A percentile compares a stretch with the other conserved stretches of the same genome.
These are phyloP conservation scores for Papiliotrema fonsecae DNA, from an alignment of 1,284 basidiomycete species.

Conservation along the genomic window DNA sequence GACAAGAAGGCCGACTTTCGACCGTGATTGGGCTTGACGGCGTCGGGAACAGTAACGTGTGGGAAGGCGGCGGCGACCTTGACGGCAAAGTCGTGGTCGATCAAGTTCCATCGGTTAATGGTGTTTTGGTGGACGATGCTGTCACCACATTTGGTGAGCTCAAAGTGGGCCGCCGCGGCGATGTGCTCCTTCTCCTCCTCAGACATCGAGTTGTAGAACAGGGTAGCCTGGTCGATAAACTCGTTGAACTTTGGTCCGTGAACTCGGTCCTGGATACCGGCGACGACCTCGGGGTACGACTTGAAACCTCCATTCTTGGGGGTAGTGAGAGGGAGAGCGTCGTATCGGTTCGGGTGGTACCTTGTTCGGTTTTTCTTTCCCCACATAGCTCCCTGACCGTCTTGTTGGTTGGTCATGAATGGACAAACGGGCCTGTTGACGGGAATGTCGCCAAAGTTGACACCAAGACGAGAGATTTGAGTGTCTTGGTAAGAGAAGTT, in stretches of 20 bases:
- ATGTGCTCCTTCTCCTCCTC: slow-evolving; percentile 64
- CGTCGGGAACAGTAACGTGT: slow-evolving; percentile 56
- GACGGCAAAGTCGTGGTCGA: slow-evolving; percentile 65
- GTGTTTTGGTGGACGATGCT: slow-evolving; percentile 63
- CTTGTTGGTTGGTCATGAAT: slow-evolving; percentile 66
- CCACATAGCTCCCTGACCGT: slow-evolving; percentile 61
- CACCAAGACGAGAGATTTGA: slow-evolving; percentile 65
- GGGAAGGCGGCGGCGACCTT: slow-evolving; percentile 54
- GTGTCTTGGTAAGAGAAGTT: slow-evolving; percentile 83
- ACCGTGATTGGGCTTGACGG: slow-evolving; percentile 58
- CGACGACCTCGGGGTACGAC: slow-evolving; percentile 47
- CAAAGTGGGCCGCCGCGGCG: slow-evolving; percentile 64
- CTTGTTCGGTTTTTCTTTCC: slow-evolving; percentile 64
- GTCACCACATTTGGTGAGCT: slow-evolving; percentile 73
- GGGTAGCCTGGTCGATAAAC: slow-evolving; percentile 48
- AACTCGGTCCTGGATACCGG: slow-evolving; percentile 63
- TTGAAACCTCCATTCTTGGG: slow-evolving; percentile 57
- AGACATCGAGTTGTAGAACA: slow-evolving; percentile 70
- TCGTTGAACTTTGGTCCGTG: slow-evolving; percentile 65
- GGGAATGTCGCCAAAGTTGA: slow-evolving; percentile 58
- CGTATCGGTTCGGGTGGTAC: slow-evolving; percentile 60
- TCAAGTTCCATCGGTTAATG: slow-evolving; percentile 58
- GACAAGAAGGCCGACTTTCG: slow-evolving; percentile 57
- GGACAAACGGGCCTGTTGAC: slow-evolving; percentile 79
- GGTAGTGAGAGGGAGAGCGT: slow-evolving; percentile 45